Evolutionary conservation across 176 grass and related monocot species (phyloP), one percentile per base, ranked within the genome.

Genomic region (Urochloa ruziziensis): DNA sequence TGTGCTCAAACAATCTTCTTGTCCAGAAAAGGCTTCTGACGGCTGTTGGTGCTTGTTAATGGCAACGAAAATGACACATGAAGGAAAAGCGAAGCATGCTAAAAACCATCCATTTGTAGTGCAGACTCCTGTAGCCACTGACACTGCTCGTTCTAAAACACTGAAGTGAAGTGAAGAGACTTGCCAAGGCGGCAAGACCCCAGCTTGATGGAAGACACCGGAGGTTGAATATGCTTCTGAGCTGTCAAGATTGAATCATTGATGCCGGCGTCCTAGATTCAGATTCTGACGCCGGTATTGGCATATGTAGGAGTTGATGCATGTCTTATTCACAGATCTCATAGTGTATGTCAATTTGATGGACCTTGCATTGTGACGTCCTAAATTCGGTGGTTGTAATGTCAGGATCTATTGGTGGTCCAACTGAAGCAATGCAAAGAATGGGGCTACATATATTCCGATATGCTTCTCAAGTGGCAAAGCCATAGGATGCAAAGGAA

Each of bases 341-440:
- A 52, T 42, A 24, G 37, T 33, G 67, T 3, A 39, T 43, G 44
- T 56, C 23, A 74, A 65, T 78, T 70, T 78, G 58, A 86, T 65
- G 65, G 72, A 78, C 65, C 29, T 49, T 53, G 57, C 70, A 21
- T 21, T 44, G 17, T 86, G 88, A 86, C 83, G 83, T 86, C 54
- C 54, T 86, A 62, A 82, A 82, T 86, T 80, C 44, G 72, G 72
- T 86, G 73, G 88, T 65, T 82, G 71, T 78, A 86, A 29, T 84
- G 87, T 24, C 47, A 37, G 75, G 37, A 57, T 83, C 58, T 79
- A 81, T 64, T 86, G 35, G 75, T 90, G 78, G 78, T 65, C 88
- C 83, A 82, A 63, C 47, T n/a, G n/a, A 73, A 72, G 63, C 63
- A n/a, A 70, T 35, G n/a, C 53, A 72, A 62, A 70, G 35, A 85